A percentile compares a stretch with the other conserved stretches of the same genome.
Conservation (phyloP, 768 basidiomycete species). For the Suillus ampliporus region DNA sequence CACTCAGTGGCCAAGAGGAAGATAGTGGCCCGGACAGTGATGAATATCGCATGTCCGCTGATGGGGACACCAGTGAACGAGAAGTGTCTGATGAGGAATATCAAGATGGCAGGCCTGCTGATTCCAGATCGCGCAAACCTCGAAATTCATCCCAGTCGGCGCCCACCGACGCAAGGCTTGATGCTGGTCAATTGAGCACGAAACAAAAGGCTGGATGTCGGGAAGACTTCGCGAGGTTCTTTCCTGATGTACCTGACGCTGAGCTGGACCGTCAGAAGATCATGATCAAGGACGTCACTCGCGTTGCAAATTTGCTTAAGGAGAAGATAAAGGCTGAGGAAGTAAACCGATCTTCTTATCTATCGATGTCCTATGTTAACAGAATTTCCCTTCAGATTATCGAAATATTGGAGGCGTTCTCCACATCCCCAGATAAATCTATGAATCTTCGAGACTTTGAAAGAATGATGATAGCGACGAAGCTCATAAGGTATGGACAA, state of each 20-base stretch:
- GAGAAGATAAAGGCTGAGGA: slow-evolving; percentile 80
- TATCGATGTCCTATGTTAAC: slow-evolving; percentile 7
- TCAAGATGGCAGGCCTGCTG: slow-evolving; percentile 20
- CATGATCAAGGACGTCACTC: slow-evolving; percentile 68
- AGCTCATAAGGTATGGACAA: slow-evolving; percentile 38
- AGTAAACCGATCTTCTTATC: slow-evolving; percentile 43
- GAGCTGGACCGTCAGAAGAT: slow-evolving; percentile 60
- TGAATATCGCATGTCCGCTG: slow-evolving; percentile 31
- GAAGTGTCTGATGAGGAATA: slow-evolving; percentile 39
- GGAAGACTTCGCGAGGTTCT: slow-evolving; percentile 74
- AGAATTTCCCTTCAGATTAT: slow-evolving; percentile 54
- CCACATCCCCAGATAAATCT: slow-evolving; percentile 69
- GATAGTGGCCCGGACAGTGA: slow-evolving; percentile 39
- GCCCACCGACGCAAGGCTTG: slow-evolving; percentile 1
- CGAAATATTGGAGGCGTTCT: slow-evolving; percentile 83
- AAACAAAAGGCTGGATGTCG: slow-evolving; percentile 61
- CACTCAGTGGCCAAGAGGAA: slow-evolving; percentile 14
- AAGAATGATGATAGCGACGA: slow-evolving; percentile 72
- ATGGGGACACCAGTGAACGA: slow-evolving; percentile 28
- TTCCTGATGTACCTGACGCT: slow-evolving; percentile 55
- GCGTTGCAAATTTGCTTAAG: slow-evolving; percentile 64
- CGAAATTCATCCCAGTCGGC: not conserved
- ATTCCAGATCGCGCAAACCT: slow-evolving; percentile 8
- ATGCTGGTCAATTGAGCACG: slow-evolving; percentile 44
- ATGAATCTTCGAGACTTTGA: slow-evolving; percentile 74